Base-by-base conservation (phyloP, 2,329 filamentous ascomycete species). In the Pseudogymnoascus sp. region DNA sequence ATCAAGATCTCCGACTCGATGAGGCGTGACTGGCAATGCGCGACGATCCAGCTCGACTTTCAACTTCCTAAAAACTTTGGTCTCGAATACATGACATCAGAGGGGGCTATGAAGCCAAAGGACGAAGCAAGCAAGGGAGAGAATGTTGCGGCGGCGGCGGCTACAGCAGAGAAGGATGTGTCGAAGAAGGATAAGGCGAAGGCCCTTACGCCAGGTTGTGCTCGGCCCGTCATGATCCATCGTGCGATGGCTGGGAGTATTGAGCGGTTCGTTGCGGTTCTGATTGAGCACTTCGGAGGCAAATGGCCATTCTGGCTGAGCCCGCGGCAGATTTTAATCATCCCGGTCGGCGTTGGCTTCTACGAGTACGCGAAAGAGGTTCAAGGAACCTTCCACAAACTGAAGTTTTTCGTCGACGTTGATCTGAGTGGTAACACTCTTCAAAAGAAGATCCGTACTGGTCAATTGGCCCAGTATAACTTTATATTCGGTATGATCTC, bases 11-110 rank as follows among this genome's bases (percentile, higher is more conserved):
- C 87, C 60, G 93, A 97, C 76, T 91, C 91, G 52, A 80, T 97
- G 68, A 86, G 86, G 75, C 85, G 92, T 73, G 90, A 92, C 64
- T 90, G 87, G 79, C 90, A 96, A 76, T 95, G 91, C 72, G 91
- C 93, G 69, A 97, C 93, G 11, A 96, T 97, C 68, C 93, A 97
- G 78, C 84, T 96, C 62, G 91, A 96, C 74, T 96, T 95, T 79
- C 89, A 96, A 72, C 83, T 90, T 19, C 88, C 89, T 1, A 81
- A 88, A 69, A 92, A 92, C 75, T 97, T 97, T 77, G 89, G 90
- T 71, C 84, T 97, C 41, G 88, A 92, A 74, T 95, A 92, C 74
- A 87, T 90, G 78, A 91, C 89, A 8, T 85, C 87, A 39, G 88
- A 92, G 71, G 75, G 78, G 62, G 80, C 81, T 66, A 77, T 72